Conservation (phyloP, 1,284 basidiomycete species). For the Heterobasidion irregulare region DNA sequence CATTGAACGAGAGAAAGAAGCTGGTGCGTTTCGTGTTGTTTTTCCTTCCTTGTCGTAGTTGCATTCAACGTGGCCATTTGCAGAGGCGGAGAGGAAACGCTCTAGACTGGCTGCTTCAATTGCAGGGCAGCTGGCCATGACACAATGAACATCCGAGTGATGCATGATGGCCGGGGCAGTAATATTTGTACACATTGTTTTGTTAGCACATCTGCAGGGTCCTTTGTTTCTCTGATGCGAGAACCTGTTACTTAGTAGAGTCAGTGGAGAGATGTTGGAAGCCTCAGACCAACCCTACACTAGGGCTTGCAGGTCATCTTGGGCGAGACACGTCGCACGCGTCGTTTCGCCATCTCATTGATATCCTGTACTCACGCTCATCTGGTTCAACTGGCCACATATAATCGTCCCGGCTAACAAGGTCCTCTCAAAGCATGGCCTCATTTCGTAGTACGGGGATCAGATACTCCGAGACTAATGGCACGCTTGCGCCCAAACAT, state of each 20-base stretch:
- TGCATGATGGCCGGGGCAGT: conserved; percentile 17
- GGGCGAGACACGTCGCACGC: not conserved
- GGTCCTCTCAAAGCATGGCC: not conserved
- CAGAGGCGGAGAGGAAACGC: conserved; percentile 83
- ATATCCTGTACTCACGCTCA: not conserved
- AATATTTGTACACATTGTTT: conserved; percentile 8
- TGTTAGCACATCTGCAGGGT: not conserved
- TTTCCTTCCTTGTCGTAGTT: not conserved
- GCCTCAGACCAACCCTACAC: not conserved
- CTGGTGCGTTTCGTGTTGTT: conserved; percentile 41
- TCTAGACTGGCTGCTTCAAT: conserved; percentile 71
- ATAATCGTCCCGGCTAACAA: not conserved
- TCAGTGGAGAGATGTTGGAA: too few relatives aligned
- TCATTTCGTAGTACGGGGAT: not conserved
- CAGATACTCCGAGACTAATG: conserved; percentile 4
- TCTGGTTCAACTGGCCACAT: not conserved
- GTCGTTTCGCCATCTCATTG: not conserved
- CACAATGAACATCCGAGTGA: conserved; percentile 36
- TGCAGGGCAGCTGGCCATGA: conserved; percentile 82
- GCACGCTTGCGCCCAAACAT: conserved; percentile 54
- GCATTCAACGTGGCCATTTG: not conserved
- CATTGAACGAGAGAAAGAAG: conserved; percentile 95
- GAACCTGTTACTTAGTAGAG: not conserved
- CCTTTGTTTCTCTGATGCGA: not conserved
- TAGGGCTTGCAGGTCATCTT: not conserved